Conservation (phyloP, 805 yeast genomes). For the Schwanniomyces sp. region DNA sequence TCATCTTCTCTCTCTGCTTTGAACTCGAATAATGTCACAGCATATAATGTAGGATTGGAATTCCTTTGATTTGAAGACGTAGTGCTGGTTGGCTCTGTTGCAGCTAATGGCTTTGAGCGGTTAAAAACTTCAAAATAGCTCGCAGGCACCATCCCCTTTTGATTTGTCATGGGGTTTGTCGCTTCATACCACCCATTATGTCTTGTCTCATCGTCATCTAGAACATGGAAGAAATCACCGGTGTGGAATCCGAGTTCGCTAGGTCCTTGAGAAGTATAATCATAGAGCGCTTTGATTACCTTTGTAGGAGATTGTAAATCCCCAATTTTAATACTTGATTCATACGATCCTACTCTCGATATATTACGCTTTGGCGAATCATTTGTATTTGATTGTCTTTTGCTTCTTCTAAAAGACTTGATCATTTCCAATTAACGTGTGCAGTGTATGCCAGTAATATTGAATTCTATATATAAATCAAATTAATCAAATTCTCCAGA, state of each 20-base stretch:
- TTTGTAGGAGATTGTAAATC: constrained; percentile 63
- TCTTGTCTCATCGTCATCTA: constrained; percentile 25
- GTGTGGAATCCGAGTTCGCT: constrained; percentile 75
- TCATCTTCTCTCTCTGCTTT: constrained; percentile 84
- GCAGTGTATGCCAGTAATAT: neutral
- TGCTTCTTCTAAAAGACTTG: constrained; percentile 42
- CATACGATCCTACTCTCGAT: constrained; percentile 24
- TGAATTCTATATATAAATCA: neutral
- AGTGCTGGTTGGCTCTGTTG: constrained; percentile 9
- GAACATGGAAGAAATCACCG: constrained; percentile 89
- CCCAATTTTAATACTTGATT: constrained; percentile 10
- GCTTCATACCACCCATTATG: constrained; percentile 79
- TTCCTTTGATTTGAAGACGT: constrained; percentile 19
- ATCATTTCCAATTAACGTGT: constrained; percentile 23
- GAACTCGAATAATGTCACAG: constrained; percentile 83
- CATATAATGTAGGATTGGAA: constrained; percentile 61
- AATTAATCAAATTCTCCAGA: neutral
- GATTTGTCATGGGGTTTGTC: constrained; percentile 75
- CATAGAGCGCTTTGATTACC: constrained; percentile 79
- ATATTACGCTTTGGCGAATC: constrained; percentile 32
- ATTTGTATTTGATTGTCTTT: constrained; percentile 34
- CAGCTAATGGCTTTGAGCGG: constrained; percentile 45
- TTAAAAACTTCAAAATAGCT: constrained; percentile 78
- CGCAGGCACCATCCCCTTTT: constrained; percentile 85
- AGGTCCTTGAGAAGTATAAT: constrained; percentile 75